phyloP scores from a whole-genome alignment of 345 rosid species.

The Hibiscus tridactylites region DNA sequence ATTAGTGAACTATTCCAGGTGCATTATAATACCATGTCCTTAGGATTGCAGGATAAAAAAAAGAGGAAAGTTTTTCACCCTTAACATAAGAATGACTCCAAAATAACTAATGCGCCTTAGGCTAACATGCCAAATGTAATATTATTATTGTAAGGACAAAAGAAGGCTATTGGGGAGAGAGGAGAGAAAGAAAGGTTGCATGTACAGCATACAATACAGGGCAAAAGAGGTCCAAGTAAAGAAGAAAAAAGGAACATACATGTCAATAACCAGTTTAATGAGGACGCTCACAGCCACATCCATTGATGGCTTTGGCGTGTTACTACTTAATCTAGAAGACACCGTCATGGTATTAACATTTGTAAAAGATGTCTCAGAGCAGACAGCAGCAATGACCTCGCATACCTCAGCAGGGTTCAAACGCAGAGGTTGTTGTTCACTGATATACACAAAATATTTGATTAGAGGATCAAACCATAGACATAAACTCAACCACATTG shows the following conservation, averaged over 20 bases:
- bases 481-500: constrained; percentile 4
- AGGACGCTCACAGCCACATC: constrained; percentile 99
- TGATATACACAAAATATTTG: constrained; percentile 28
- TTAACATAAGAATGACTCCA: neutral
- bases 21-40: neutral
- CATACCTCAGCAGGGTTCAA: constrained; percentile 79
- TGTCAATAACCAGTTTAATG: constrained; percentile 93
- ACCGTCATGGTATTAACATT: constrained; percentile 55
- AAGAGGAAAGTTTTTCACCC: neutral
- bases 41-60: neutral
- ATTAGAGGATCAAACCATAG: neutral
- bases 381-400: constrained; percentile 94
- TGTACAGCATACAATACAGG: neutral
- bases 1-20: neutral
- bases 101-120: neutral
- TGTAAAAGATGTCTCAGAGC: constrained; percentile 68
- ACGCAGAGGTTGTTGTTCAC: constrained; percentile 96
- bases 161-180: neutral
- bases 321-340: constrained; percentile 73
- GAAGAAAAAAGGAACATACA: constrained; percentile 36
- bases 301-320: constrained; percentile 78
- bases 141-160: neutral
- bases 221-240: neutral
- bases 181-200: neutral
- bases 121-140: neutral